Evolutionary conservation across 495 filamentous ascomycete species (phyloP).

Genomic region (Stereocaulon alpinum): DNA sequence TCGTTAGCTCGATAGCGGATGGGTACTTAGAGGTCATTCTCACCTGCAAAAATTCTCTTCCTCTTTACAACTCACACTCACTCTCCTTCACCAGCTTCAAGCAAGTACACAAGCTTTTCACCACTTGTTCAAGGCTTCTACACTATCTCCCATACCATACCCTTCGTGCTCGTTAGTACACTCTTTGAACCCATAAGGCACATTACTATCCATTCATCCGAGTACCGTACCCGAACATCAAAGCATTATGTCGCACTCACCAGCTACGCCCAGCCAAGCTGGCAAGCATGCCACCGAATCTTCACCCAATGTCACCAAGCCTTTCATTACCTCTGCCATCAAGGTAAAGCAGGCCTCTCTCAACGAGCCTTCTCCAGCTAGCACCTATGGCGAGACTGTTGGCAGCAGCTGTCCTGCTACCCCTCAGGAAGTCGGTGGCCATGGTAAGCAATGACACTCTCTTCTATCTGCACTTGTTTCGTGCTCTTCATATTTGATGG

Average conservation of each 20-base stretch:
- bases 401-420: slow-evolving; percentile 27
- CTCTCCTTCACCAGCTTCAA: not conserved
- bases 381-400: slow-evolving; percentile 29
- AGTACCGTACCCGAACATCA: not conserved
- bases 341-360: slow-evolving; percentile 17
- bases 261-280: slow-evolving; percentile 20
- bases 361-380: slow-evolving; percentile 30
- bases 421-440: slow-evolving; percentile 16
- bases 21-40: not conserved
- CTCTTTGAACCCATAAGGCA: not conserved
- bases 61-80: not conserved
- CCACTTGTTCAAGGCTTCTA: not conserved
- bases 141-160: not conserved
- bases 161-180: not conserved
- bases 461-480: not conserved
- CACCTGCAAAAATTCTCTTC: not conserved
- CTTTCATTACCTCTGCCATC: slow-evolving; percentile 11
- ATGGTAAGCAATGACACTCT: slow-evolving; percentile 16
- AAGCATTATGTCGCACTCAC: slow-evolving; percentile 18
- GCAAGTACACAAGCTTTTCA: not conserved
- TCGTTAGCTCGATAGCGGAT: not conserved
- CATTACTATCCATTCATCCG: not conserved
- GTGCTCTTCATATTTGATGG: not conserved
- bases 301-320: slow-evolving; percentile 3
- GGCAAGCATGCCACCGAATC: not conserved